A percentile compares a stretch with the other conserved stretches of the same genome.
Conservation (phyloP, 768 basidiomycete species). For the Kwoniella shandongensis region DNA sequence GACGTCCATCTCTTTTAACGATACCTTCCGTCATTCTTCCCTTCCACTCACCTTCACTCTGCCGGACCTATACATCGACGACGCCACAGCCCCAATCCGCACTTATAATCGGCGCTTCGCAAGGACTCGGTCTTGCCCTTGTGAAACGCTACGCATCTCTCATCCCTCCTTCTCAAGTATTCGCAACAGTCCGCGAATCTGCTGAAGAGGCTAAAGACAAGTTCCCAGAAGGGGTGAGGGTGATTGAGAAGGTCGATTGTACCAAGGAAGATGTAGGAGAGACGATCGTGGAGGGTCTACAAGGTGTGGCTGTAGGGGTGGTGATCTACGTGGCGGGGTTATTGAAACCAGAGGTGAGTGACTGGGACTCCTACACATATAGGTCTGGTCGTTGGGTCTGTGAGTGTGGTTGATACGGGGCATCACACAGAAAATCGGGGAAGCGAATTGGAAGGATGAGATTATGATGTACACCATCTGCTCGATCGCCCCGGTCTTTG, state of each 20-base stretch:
- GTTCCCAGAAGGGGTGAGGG: constrained; percentile 53
- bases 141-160: constrained; percentile 38
- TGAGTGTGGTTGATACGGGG: no score
- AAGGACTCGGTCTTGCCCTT: constrained; percentile 57
- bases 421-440: constrained; percentile 51
- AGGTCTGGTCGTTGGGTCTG: not conserved
- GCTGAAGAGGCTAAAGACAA: not conserved
- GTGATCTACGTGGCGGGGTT: constrained; percentile 56
- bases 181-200: constrained; percentile 52
- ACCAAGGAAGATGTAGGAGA: constrained; percentile 52
- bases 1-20: no score
- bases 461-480: constrained; percentile 59
- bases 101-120: constrained; percentile 58
- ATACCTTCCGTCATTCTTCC: no score
- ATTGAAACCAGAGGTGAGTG: constrained; percentile 55
- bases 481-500: constrained; percentile 56
- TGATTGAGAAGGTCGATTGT: constrained; percentile 56
- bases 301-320: constrained; percentile 51
- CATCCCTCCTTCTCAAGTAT: constrained; percentile 51
- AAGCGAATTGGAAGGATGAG: constrained; percentile 55
- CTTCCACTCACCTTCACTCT: no score
- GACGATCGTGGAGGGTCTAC: constrained; percentile 54
- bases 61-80: no score
- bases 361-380: not conserved
- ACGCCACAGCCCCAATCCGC: constrained; percentile 23